These are phyloP conservation scores for Anacardium occidentale DNA, from an alignment of 345 rosid species.

Conservation along the genomic window DNA sequence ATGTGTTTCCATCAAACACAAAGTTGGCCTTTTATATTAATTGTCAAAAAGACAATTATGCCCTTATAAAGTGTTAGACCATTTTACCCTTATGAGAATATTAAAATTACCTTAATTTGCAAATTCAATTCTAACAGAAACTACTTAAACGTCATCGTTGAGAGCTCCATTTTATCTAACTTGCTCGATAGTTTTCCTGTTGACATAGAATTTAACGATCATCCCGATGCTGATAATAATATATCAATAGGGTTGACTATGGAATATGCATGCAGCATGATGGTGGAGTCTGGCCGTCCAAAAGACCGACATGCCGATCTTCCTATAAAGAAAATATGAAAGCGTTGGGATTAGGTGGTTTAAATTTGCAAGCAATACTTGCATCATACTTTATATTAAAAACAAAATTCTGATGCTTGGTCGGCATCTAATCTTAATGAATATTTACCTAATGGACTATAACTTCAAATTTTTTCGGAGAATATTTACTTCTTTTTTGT, in stretches of 20 bases:
- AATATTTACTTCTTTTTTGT: neutral
- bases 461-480: neutral
- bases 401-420: constrained; percentile 45
- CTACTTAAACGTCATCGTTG: constrained; percentile 34
- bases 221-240: constrained; percentile 1
- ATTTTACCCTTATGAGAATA: no score
- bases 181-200: constrained; percentile 18
- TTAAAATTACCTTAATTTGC: no score
- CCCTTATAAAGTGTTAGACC: no score
- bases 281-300: constrained; percentile 31
- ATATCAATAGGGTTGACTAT: constrained; percentile 15
- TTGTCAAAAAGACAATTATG: no score
- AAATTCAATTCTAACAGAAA: no score
- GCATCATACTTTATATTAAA: constrained; percentile 30
- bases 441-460: constrained; percentile 17
- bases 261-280: neutral
- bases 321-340: neutral
- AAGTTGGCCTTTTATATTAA: no score
- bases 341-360: constrained; percentile 28
- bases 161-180: constrained; percentile 51
- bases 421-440: constrained; percentile 40
- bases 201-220: constrained; percentile 8
- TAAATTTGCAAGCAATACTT: constrained; percentile 25
- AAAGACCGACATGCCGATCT: constrained; percentile 26
- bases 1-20: no score